Percentiles rank a stretch among this genome's conserved stretches.
Conservation (phyloP, 2,329 filamentous ascomycete species). For the Beauveria caledonica region DNA sequence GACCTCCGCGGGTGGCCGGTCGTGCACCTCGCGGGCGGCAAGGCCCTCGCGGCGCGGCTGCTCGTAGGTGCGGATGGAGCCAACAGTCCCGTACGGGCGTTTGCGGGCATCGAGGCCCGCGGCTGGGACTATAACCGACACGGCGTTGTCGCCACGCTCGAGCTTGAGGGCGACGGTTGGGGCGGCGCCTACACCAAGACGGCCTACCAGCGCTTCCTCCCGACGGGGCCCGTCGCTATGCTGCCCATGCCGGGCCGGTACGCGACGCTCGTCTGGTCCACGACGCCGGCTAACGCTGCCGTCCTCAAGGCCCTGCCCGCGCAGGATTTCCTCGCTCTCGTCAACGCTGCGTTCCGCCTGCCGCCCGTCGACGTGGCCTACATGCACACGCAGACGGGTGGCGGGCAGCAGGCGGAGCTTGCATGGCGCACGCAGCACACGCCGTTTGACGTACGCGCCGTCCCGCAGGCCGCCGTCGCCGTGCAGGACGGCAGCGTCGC, state of each 20-base stretch:
- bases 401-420: conserved; percentile 61
- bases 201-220: conserved; percentile 92
- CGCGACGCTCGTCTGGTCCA: conserved; percentile 91
- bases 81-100: conserved; percentile 85
- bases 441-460: conserved; percentile 37
- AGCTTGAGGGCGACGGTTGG: conserved; percentile 55
- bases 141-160: conserved; percentile 83
- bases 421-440: conserved; percentile 77
- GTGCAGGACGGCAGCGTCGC: conserved; percentile 77
- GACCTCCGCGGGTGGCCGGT: conserved; percentile 86
- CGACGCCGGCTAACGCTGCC: conserved; percentile 70
- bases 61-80: conserved; percentile 90
- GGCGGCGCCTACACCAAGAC: conserved; percentile 53
- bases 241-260: conserved; percentile 78
- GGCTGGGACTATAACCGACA: conserved; percentile 93
- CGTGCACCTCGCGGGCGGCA: conserved; percentile 61
- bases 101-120: conserved; percentile 74
- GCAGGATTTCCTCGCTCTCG: conserved; percentile 71
- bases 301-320: conserved; percentile 67
- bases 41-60: conserved; percentile 67
- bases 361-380: conserved; percentile 71
- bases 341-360: conserved; percentile 89
- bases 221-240: conserved; percentile 84
- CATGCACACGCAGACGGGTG: conserved; percentile 57
- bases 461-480: conserved; percentile 58